Base-by-base conservation (phyloP, 352 stramenopile species). In the Phytophthora ohioensis region DNA sequence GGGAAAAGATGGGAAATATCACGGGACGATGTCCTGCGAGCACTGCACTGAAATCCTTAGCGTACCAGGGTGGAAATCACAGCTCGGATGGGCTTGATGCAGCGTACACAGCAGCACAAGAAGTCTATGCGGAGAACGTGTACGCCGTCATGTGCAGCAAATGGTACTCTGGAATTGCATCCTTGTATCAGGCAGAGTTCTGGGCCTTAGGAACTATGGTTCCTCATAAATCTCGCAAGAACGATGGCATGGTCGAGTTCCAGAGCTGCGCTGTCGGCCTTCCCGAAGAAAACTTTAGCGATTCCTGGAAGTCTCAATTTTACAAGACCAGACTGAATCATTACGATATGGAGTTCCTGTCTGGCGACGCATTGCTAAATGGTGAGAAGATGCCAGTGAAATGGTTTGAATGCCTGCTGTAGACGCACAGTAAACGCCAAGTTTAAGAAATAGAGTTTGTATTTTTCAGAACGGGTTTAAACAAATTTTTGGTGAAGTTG, bases 251-350 rank as follows among this genome's bases (percentile, higher is more conserved):
- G 51, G 69, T 88, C 13, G 76, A 81, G 34, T 82, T 75, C 48
- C 49, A 79, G 41, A 85, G 78, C 57, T 84, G 75, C 42, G 52
- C 62, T 4, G 56, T 54, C 4, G 69, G 67, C 1, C 39, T 83
- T 15, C 57, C 67, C 3, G 30, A 43, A 15, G 60, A 46, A 12
- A 57, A 66, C 30, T 84, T 87, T 38, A 57, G 46, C 9, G 60
- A 46, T 48, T 71, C 54, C 7, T 78, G 71, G 54, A 46, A 51
- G 9, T 60, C 57, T 34, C 34, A 4, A 4, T 75, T 70, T 55
- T 87, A 84, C 71, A 53, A 65, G 12, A 71, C 73, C 0, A 67
- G 69, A 11, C 34, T 87, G 47, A 84, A 87, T 34, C 79, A 87
- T 57, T 49, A 67, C 6, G 79, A 87, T 59, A 77, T 64, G 21